phyloP scores from a whole-genome alignment of 768 basidiomycete species.

The Pseudohyphozyma bogoriensis region DNA sequence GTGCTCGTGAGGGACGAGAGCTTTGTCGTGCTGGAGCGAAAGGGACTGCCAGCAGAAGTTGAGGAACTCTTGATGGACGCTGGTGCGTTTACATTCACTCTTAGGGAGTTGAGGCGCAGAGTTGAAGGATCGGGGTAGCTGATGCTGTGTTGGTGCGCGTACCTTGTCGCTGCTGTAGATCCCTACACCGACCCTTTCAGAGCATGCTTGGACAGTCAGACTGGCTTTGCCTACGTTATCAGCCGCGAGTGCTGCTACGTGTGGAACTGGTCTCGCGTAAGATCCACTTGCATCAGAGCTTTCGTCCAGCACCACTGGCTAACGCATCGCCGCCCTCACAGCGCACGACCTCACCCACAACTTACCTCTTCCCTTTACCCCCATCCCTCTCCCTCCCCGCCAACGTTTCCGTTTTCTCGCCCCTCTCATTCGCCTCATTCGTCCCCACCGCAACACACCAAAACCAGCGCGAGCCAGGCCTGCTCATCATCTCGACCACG shows the following conservation, averaged over 20 bases:
- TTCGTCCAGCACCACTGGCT: too few relatives aligned
- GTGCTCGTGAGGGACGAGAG: conserved; percentile 22
- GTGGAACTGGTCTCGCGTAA: conserved; percentile 37
- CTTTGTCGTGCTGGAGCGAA: conserved; percentile 14
- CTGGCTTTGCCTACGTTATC: conserved; percentile 36
- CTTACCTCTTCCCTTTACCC: conserved; percentile 37
- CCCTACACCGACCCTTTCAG: conserved; percentile 19
- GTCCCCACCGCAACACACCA: conserved; percentile 37
- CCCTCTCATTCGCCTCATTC: conserved; percentile 34
- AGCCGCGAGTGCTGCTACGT: conserved; percentile 32
- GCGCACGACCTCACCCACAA: conserved; percentile 34
- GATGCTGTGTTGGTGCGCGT: neutral
- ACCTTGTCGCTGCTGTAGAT: conserved; percentile 5
- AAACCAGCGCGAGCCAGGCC: conserved; percentile 65
- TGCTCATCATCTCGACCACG: conserved; percentile 60
- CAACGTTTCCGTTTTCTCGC: conserved; percentile 24
- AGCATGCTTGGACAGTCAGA: conserved; percentile 28
- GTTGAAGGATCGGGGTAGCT: neutral
- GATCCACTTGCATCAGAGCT: too few relatives aligned
- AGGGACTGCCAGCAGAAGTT: conserved; percentile 18
- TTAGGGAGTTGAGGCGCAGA: neutral
- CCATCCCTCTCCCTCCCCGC: conserved; percentile 16
- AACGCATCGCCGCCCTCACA: conserved; percentile 7
- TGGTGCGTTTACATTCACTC: conserved; percentile 5
- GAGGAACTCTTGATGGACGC: conserved; percentile 13